These are phyloP conservation scores for Pythium myriotylum DNA, from an alignment of 352 stramenopile species.

Conservation along the genomic window DNA sequence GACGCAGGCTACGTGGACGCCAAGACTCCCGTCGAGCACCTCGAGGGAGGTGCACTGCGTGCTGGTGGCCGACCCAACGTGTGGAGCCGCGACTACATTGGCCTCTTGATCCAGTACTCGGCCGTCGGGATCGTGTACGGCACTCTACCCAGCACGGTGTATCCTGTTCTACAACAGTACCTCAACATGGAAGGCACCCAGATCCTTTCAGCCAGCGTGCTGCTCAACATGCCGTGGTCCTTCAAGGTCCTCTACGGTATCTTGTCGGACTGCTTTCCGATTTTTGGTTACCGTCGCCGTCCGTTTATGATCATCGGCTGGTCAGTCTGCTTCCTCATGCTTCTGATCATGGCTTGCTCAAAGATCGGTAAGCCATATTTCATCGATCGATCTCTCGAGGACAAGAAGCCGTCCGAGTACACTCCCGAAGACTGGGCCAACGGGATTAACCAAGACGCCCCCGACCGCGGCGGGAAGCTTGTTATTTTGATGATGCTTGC, in stretches of 20 bases:
- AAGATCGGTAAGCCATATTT: constrained; percentile 58
- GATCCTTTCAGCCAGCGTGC: too few species aligned
- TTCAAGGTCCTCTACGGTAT: too few species aligned
- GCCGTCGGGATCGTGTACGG: too few species aligned
- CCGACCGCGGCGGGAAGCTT: constrained; percentile 27
- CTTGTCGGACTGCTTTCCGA: too few species aligned
- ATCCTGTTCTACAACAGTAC: constrained; percentile 35
- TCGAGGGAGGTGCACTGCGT: too few species aligned
- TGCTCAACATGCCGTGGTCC: too few species aligned
- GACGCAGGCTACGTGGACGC: too few species aligned
- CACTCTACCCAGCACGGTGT: constrained; percentile 20
- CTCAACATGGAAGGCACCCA: constrained; percentile 30
- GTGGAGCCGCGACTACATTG: constrained; percentile 22
- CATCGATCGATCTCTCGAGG: constrained; percentile 23
- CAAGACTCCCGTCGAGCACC: too few species aligned
- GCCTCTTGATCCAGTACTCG: constrained; percentile 26
- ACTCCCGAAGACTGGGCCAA: constrained; percentile 32
- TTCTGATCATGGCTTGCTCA: constrained; percentile 49
- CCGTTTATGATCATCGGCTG: too few species aligned
- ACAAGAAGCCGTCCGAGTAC: constrained; percentile 5
- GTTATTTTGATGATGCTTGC: constrained; percentile 60
- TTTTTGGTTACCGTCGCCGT: too few species aligned
- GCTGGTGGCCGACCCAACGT: constrained; percentile 13
- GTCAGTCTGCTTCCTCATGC: constrained; percentile 30
- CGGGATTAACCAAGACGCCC: constrained; percentile 42